Percentiles rank a stretch among this genome's conserved stretches.
Evolutionary conservation across 2,329 filamentous ascomycete genomes (phyloP).

Genomic region (Microsporum ferrugineum): DNA sequence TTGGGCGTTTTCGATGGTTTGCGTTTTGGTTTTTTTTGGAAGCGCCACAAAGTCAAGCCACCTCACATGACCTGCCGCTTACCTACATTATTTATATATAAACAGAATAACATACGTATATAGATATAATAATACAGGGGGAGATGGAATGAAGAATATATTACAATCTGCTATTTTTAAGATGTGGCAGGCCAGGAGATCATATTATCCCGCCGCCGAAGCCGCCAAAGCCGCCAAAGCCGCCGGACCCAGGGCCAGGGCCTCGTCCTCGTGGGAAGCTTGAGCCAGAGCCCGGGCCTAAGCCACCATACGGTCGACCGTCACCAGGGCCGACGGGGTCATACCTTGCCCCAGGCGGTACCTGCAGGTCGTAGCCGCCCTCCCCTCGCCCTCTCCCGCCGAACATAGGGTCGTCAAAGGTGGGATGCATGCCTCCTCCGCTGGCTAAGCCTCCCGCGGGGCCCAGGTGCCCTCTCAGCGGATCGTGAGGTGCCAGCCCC

Average conservation of each 20-base stretch:
- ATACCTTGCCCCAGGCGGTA: slow-evolving; percentile 80
- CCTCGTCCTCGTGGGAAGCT: slow-evolving; percentile 6
- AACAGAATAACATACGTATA: too few species aligned
- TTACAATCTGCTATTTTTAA: too few species aligned
- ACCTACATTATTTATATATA: too few species aligned
- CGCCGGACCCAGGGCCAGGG: slow-evolving; percentile 43
- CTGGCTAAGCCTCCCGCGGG: slow-evolving; percentile 31
- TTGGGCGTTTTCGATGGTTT: neutral
- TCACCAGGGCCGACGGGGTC: slow-evolving; percentile 71
- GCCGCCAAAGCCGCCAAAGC: slow-evolving; percentile 15
- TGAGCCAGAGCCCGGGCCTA: slow-evolving; percentile 24
- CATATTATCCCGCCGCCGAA: slow-evolving; percentile 34
- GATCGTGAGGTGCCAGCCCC: slow-evolving; percentile 74
- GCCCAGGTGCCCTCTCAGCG: slow-evolving; percentile 56
- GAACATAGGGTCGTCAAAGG: slow-evolving; percentile 84
- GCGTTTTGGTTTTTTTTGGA: neutral
- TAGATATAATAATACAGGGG: too few species aligned
- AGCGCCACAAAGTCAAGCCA: neutral
- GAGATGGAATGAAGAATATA: too few species aligned
- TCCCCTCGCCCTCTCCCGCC: slow-evolving; percentile 41
- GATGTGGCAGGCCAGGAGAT: neutral
- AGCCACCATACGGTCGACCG: slow-evolving; percentile 37
- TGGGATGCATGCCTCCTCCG: slow-evolving; percentile 90
- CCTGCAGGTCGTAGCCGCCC: slow-evolving; percentile 54
- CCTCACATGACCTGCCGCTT: neutral